phyloP scores from a whole-genome alignment of 768 basidiomycete genomes.

The Roridomyces roridus region DNA sequence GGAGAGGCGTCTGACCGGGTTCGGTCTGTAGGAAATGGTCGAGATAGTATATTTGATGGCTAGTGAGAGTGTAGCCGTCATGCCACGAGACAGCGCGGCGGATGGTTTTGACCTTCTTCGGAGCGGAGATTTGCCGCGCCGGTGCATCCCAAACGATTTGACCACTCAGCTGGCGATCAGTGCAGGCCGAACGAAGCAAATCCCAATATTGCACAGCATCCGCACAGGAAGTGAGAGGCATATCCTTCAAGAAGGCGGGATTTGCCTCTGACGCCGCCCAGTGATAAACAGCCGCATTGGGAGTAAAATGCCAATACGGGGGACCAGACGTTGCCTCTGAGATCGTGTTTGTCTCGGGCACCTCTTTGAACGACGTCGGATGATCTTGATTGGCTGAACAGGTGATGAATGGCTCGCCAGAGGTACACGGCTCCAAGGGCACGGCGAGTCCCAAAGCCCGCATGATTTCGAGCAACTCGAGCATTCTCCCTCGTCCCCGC shows the following conservation, averaged over 20 bases:
- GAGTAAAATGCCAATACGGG: constrained; percentile 67
- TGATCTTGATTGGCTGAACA: constrained; percentile 50
- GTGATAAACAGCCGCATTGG: constrained; percentile 59
- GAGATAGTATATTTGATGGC: constrained; percentile 73
- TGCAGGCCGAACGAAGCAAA: constrained; percentile 55
- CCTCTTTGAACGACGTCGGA: constrained; percentile 53
- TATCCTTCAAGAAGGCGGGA: constrained; percentile 62
- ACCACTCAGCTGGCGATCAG: constrained; percentile 35
- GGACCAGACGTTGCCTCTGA: constrained; percentile 56
- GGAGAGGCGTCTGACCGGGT: constrained; percentile 52
- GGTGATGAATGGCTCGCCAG: constrained; percentile 48
- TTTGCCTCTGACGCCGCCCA: constrained; percentile 60
- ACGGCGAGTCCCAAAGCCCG: constrained; percentile 60
- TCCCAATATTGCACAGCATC: constrained; percentile 63
- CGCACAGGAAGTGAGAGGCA: constrained; percentile 43
- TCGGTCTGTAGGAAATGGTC: constrained; percentile 51
- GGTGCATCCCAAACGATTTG: constrained; percentile 18
- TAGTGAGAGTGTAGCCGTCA: constrained; percentile 63
- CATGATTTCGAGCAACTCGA: constrained; percentile 68
- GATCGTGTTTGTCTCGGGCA: constrained; percentile 50
- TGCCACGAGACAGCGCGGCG: constrained; percentile 68
- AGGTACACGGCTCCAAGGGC: constrained; percentile 57
- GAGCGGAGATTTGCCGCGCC: constrained; percentile 5
- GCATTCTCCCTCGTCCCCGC: constrained; percentile 61
- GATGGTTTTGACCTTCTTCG: constrained; percentile 42